phyloP scores from a whole-genome alignment of 495 filamentous ascomycete species.

The Pseudotulostoma volvatum region DNA sequence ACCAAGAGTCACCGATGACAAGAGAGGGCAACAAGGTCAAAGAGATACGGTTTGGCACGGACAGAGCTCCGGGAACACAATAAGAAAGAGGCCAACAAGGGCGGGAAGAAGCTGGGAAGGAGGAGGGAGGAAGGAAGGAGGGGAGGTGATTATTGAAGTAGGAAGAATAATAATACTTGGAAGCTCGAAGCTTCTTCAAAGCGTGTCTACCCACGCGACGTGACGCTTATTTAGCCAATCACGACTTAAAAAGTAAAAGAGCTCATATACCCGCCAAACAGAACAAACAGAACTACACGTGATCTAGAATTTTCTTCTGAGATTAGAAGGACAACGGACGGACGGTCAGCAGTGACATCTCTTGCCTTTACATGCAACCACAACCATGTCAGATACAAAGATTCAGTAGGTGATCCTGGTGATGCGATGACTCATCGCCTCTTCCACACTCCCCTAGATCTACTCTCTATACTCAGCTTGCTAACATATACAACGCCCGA shows the following conservation, averaged over 20 bases:
- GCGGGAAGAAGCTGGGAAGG: no score
- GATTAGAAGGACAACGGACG: no score
- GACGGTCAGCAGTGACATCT: no score
- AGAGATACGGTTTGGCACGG: no score
- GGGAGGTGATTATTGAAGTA: neutral
- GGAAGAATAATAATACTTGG: neutral
- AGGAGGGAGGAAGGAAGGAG: neutral
- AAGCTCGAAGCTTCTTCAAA: constrained; percentile 7
- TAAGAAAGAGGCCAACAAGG: no score
- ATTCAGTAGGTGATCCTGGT: constrained; percentile 44
- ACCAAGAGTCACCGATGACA: no score
- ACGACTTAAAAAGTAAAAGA: constrained; percentile 8
- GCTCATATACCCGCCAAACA: neutral
- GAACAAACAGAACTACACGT: constrained; percentile 1
- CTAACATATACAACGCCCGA: constrained; percentile 11
- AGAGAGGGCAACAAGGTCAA: no score
- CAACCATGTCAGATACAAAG: constrained; percentile 60
- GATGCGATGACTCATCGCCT: constrained; percentile 11
- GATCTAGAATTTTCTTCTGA: neutral
- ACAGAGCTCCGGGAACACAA: no score
- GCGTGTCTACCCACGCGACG: constrained; percentile 28
- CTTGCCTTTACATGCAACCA: constrained; percentile 19
- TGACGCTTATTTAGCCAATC: constrained; percentile 33
- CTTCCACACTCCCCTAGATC: constrained; percentile 6
- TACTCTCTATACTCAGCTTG: constrained; percentile 7